Evolutionary conservation across 768 basidiomycete genomes (phyloP).

Genomic region (Leccinum variicolor): DNA sequence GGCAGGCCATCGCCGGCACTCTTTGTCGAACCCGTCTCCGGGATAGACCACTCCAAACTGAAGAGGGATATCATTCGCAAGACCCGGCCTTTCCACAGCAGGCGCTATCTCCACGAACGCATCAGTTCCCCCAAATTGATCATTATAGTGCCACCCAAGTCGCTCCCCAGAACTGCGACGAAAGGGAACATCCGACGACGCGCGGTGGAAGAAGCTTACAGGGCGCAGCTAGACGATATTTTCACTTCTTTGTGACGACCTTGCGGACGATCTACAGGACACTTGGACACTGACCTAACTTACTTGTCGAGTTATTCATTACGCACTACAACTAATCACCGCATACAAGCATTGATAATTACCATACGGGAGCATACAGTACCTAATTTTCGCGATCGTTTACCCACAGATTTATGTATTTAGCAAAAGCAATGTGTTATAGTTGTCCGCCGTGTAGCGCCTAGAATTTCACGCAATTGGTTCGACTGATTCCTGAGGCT

Average conservation of each 20-base stretch:
- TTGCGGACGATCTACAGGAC: background rate
- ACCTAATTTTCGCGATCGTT: conserved; percentile 6
- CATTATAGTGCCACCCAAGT: conserved; percentile 59
- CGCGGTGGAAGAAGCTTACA: conserved; percentile 69
- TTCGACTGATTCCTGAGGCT: background rate
- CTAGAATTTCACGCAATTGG: background rate
- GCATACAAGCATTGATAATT: conserved; percentile 8
- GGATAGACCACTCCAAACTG: conserved; percentile 54
- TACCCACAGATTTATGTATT: background rate
- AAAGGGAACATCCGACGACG: conserved; percentile 80
- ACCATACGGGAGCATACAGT: conserved; percentile 14
- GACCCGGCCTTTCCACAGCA: conserved; percentile 67
- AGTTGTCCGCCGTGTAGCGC: background rate
- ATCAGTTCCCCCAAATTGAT: conserved; percentile 64
- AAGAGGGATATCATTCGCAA: conserved; percentile 72
- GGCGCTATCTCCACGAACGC: conserved; percentile 77
- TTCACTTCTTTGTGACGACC: conserved; percentile 36
- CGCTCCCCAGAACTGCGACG: conserved; percentile 73
- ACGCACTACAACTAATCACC: conserved; percentile 5
- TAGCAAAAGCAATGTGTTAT: conserved; percentile 5
- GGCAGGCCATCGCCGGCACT: conserved; percentile 74
- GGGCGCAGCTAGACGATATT: conserved; percentile 53
- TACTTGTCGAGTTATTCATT: conserved; percentile 15
- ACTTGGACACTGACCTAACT: conserved; percentile 9
- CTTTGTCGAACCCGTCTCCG: conserved; percentile 62